Evolutionary conservation across 768 basidiomycete species (phyloP), one percentile per base, ranked within the genome.

Genomic region (Strobilomyces echinocephalus): DNA sequence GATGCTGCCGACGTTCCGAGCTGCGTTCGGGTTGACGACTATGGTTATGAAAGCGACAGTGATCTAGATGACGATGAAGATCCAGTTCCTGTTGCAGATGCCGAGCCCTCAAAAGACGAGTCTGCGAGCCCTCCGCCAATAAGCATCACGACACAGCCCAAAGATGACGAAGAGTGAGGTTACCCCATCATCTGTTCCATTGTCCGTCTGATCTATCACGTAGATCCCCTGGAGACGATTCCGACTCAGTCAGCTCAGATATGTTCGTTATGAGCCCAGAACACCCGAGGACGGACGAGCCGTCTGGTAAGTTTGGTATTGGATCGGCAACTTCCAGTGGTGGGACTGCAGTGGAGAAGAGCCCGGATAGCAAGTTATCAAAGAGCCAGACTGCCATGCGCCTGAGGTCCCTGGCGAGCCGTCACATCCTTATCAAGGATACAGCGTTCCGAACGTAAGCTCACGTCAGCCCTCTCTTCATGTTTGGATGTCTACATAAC

Each of bases 51-150:
- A 8, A 39, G 39, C 5, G 70, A 71, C 50, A 71, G 71, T 18
- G 71, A 72, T 35, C 63, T 72, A 7, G 69, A 69, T 26, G 71
- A 66, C 12, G 63, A 64, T 10, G 65, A 66, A 9, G 64, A 61
- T 43, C 11, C 34, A 16, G 35, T 39, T 36, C n/a, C n/a, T 9
- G 16, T 35, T 8, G 33, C 5, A 2, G 15, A 39, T 18, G 33
- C 41, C 1, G n/a, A 55, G 9, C 40, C 15, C 8, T 8, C 8
- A 5, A 49, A 53, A 18, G 33, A 47, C 35, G n/a, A 11, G 18
- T 33, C 33, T 45, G 20, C 11, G n/a, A 24, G 11, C 12, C 24
- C 15, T 39, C 18, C 38, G 1, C 18, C 18, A 39, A 9, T 39
- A 9, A 39, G 12, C 18, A 20, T 20, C 4, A 8, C 1, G 18